These are phyloP conservation scores for Candida succiphila DNA, from an alignment of 805 yeast genomes.

Conservation along the genomic window DNA sequence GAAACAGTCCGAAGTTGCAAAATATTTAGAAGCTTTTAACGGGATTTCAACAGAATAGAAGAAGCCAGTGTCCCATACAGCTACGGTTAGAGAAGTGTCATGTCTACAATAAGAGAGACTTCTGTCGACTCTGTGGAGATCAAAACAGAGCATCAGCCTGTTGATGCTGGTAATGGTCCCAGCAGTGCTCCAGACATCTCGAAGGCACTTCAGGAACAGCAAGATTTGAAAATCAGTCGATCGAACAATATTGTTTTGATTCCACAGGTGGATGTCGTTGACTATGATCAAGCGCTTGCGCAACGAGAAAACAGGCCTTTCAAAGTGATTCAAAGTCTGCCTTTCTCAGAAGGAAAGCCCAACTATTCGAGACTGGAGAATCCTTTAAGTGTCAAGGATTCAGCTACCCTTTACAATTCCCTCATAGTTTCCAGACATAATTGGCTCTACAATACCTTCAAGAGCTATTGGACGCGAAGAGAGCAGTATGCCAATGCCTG, in stretches of 20 bases:
- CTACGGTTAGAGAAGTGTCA: no score
- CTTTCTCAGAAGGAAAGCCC: constrained; percentile 57
- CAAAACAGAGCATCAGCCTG: no score
- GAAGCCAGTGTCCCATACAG: no score
- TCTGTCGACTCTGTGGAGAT: no score
- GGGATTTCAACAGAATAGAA: no score
- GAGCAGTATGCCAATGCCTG: constrained; percentile 40
- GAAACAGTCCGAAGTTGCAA: no score
- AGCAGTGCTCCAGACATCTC: no score
- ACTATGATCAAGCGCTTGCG: constrained; percentile 17
- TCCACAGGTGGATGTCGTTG: constrained; percentile 19
- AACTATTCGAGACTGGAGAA: constrained; percentile 51
- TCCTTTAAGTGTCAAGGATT: constrained; percentile 62
- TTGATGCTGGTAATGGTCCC: no score
- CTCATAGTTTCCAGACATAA: constrained; percentile 63
- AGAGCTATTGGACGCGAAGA: constrained; percentile 56
- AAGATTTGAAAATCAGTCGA: constrained; percentile 8
- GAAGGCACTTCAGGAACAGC: neutral
- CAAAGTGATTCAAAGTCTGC: constrained; percentile 53
- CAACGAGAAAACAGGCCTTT: constrained; percentile 43
- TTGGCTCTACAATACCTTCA: constrained; percentile 62
- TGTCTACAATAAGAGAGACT: no score
- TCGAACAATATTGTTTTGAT: constrained; percentile 17
- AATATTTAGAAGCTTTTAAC: no score
- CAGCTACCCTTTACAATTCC: constrained; percentile 64